These are phyloP conservation scores for Colletotrichum horii DNA, from an alignment of 2,329 filamentous ascomycete genomes.

Conservation along the genomic window DNA sequence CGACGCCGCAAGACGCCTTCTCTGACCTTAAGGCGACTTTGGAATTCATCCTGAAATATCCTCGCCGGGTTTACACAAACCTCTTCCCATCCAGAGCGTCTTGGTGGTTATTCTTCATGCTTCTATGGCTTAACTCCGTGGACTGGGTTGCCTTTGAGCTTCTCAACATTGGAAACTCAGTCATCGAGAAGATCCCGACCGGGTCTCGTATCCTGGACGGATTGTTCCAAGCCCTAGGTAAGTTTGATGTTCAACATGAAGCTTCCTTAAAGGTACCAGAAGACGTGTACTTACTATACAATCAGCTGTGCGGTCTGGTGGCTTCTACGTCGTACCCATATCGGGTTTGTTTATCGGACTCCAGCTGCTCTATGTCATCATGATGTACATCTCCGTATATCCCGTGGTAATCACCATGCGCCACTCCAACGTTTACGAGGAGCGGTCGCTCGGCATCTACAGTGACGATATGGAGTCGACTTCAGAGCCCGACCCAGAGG, in stretches of 20 bases:
- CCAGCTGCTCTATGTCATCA: constrained; percentile 65
- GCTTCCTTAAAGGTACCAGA: neutral
- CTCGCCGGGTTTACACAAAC: constrained; percentile 64
- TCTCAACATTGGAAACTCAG: constrained; percentile 66
- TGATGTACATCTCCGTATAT: constrained; percentile 72
- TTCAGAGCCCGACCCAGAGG: neutral
- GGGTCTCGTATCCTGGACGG: constrained; percentile 66
- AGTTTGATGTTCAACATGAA: constrained; percentile 15
- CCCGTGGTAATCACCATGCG: constrained; percentile 69
- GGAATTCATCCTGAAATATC: constrained; percentile 59
- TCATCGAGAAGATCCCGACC: constrained; percentile 54
- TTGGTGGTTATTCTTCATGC: constrained; percentile 69
- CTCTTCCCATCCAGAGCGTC: constrained; percentile 69
- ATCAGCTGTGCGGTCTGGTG: constrained; percentile 66
- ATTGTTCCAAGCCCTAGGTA: constrained; percentile 66
- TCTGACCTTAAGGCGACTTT: constrained; percentile 53
- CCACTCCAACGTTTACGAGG: constrained; percentile 77
- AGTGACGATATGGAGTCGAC: constrained; percentile 32
- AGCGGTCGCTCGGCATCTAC: constrained; percentile 68
- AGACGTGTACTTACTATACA: neutral
- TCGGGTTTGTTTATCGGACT: constrained; percentile 60
- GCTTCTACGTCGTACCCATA: constrained; percentile 70
- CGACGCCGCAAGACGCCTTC: constrained; percentile 41
- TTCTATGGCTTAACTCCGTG: constrained; percentile 65
- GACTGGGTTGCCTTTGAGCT: constrained; percentile 72